A percentile compares a stretch with the other conserved stretches of the same genome.
Conservation (phyloP, 163 green algal species). For the Chlamydomonas reinhardtii region DNA sequence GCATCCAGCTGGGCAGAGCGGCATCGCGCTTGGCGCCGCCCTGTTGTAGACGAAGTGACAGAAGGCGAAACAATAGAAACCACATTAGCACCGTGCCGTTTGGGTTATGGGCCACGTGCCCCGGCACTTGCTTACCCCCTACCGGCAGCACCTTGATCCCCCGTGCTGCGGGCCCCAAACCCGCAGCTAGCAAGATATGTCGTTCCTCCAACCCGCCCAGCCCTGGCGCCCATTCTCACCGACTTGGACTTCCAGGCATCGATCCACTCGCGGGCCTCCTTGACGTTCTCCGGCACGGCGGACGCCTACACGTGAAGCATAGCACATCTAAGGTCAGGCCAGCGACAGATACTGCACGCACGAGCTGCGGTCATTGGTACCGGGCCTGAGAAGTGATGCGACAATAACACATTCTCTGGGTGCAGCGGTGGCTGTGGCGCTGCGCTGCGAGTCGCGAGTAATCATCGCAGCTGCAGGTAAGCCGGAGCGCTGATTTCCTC, state of each 20-base stretch:
- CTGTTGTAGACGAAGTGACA: neutral
- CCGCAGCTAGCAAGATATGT: no score
- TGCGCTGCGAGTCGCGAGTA: neutral
- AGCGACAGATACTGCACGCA: neutral
- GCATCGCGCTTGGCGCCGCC: conserved; percentile 22
- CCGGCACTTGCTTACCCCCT: no score
- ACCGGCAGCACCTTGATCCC: no score
- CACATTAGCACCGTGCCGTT: no score
- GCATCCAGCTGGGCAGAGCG: conserved; percentile 73
- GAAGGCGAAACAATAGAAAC: no score
- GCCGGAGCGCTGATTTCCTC: neutral
- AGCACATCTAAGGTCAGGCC: neutral
- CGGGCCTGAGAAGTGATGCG: no score
- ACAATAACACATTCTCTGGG: no score
- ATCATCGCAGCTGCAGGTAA: neutral
- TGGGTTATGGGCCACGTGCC: no score
- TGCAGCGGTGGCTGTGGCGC: no score
- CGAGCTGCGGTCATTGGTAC: no score
- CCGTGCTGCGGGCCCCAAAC: no score
- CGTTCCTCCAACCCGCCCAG: no score
- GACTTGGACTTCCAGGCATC: conserved; percentile 62
- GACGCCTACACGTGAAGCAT: conserved; percentile 26
- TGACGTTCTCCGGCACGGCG: conserved; percentile 57
- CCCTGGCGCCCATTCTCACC: conserved; percentile 11
- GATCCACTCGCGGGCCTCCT: conserved; percentile 62